phyloP scores from a whole-genome alignment of 768 basidiomycete genomes.

The Trametes cubensis region DNA sequence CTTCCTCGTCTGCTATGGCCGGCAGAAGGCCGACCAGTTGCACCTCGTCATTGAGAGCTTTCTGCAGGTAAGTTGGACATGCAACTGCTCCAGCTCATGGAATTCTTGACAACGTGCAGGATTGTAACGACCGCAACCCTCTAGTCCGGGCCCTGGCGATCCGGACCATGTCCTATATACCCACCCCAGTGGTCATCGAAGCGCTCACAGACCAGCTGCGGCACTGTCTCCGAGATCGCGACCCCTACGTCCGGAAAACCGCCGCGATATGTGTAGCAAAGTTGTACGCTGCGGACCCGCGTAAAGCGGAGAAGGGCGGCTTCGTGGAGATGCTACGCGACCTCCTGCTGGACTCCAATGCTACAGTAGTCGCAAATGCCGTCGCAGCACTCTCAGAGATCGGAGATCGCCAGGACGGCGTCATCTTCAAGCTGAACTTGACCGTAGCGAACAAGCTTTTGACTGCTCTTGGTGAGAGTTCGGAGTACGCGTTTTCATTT shows the following conservation, averaged over 20 bases:
- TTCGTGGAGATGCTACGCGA: constrained; percentile 92
- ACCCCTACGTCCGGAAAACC: constrained; percentile 98
- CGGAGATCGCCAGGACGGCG: constrained; percentile 91
- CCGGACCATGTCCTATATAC: constrained; percentile 99
- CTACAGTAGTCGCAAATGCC: constrained; percentile 96
- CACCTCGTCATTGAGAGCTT: constrained; percentile 90
- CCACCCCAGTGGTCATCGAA: constrained; percentile 84
- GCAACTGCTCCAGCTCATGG: constrained; percentile 10
- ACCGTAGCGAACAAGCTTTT: constrained; percentile 88
- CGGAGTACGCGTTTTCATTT: constrained; percentile 72
- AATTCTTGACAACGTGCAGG: constrained; percentile 51
- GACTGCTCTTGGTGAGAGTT: constrained; percentile 91
- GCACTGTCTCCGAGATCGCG: constrained; percentile 89
- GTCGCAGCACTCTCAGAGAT: constrained; percentile 98
- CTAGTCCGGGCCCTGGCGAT: constrained; percentile 96
- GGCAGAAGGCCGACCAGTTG: constrained; percentile 91
- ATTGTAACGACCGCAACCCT: constrained; percentile 94
- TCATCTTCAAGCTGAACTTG: constrained; percentile 87
- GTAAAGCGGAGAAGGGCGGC: constrained; percentile 83
- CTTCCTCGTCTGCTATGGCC: constrained; percentile 95
- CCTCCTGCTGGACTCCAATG: constrained; percentile 90
- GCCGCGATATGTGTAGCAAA: constrained; percentile 98
- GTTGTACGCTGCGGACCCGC: constrained; percentile 85
- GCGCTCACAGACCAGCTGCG: constrained; percentile 87
- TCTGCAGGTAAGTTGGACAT: constrained; percentile 61